These are phyloP conservation scores for Raddia distichophylla DNA, from an alignment of 176 grass and related monocot genomes.

Conservation along the genomic window DNA sequence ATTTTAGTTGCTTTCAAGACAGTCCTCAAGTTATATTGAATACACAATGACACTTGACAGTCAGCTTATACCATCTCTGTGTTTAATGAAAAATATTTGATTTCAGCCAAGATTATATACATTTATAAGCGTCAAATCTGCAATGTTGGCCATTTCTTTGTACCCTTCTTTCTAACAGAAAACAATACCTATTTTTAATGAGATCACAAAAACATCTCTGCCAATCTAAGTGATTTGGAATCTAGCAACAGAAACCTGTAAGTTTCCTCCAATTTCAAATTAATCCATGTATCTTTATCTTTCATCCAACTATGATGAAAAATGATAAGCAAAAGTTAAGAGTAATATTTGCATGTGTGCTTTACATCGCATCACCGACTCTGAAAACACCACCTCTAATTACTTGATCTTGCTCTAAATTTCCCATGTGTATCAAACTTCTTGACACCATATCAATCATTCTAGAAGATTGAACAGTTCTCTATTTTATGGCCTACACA, in stretches of 20 bases:
- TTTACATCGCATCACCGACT: not conserved
- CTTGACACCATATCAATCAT: not conserved
- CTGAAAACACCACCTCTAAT: not conserved
- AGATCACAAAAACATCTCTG: not conserved
- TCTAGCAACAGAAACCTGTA: not conserved
- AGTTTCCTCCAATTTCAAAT: conserved; percentile 1
- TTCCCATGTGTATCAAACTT: not conserved
- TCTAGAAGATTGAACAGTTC: not conserved
- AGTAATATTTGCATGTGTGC: not conserved
- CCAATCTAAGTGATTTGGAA: not conserved
- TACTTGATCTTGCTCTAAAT: not conserved
- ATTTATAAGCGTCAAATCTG: not conserved
- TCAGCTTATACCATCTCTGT: not conserved
- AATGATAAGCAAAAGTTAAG: not conserved
- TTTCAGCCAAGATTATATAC: not conserved
- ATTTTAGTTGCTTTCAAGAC: not conserved
- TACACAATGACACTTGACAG: not conserved
- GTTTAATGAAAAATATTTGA: not conserved
- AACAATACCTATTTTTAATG: not conserved
- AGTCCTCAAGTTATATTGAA: not conserved
- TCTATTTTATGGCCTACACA: not conserved
- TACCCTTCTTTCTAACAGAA: not conserved
- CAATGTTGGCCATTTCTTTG: not conserved
- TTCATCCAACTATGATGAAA: conserved; percentile 1
- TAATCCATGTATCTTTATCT: not conserved